Evolutionary conservation across 805 yeast genomes (phyloP).

Genomic region (Saccharomycopsis fodiens): DNA sequence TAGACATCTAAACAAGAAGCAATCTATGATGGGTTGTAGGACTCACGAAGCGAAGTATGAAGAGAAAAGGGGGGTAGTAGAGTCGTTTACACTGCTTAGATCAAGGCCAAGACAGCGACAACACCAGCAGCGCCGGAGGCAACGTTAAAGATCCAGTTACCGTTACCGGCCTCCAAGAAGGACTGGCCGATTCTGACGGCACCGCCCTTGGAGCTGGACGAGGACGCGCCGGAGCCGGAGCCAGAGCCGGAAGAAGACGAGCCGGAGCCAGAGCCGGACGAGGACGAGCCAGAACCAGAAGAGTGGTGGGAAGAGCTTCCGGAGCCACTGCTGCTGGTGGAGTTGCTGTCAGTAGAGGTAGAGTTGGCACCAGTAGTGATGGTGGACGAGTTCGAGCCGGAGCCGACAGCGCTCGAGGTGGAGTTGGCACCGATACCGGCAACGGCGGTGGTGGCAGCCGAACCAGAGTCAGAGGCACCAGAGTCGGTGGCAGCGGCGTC

Average conservation of each 20-base stretch:
- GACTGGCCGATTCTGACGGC: slow-evolving; percentile 42
- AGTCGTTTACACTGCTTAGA: slow-evolving; percentile 19
- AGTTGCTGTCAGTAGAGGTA: slow-evolving; percentile 13
- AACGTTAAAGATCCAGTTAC: slow-evolving; percentile 3
- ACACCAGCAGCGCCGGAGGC: slow-evolving; percentile 36
- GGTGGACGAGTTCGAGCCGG: slow-evolving; percentile 1
- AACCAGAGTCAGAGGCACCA: neutral
- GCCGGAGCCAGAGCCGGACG: slow-evolving; percentile 17
- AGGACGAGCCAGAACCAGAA: slow-evolving; percentile 21
- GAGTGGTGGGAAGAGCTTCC: slow-evolving; percentile 12
- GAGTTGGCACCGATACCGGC: neutral
- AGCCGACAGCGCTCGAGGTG: neutral
- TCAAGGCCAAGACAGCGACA: slow-evolving; percentile 20
- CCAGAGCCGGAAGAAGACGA: slow-evolving; percentile 22
- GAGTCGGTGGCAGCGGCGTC: slow-evolving; percentile 4
- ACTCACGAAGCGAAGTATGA: neutral
- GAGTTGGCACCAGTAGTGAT: slow-evolving; percentile 2
- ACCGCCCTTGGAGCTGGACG: slow-evolving; percentile 35
- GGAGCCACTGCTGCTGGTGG: slow-evolving; percentile 5
- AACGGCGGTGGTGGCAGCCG: neutral
- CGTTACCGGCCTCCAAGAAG: slow-evolving; percentile 27
- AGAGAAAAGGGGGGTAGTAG: neutral
- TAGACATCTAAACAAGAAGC: neutral
- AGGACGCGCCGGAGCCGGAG: slow-evolving; percentile 18
- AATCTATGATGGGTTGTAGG: neutral